Base-by-base conservation (phyloP, 1,139 yeast genomes). In the Saccharomyces hybrid region DNA sequence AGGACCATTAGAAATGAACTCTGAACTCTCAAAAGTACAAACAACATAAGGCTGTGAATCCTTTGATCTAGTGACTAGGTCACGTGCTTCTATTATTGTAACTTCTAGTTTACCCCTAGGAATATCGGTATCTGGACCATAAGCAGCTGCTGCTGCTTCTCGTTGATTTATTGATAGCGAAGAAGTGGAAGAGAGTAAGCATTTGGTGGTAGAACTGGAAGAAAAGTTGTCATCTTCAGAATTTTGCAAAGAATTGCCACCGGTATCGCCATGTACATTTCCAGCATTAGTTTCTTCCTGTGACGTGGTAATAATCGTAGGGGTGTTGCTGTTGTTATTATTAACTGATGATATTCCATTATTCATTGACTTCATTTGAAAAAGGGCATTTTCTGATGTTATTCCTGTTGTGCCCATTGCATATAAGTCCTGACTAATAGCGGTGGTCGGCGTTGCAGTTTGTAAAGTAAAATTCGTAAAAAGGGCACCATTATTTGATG, bases 11-110 rank as follows among this genome's bases (percentile, higher is more conserved):
- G 96, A 84, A 57, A 91, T 90, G 61, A 85, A 88, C 72, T 91
- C 98, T 1, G 96, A 85, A 58, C 95, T 85, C 68, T 90, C 96
- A 73, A 88, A 91, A 1, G 96, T 88, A 70, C 96, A 88, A 34
- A 91, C 96, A 26, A 88, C 96, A 69, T 91, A 91, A 2, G 96
- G 96, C 63, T 82, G 85, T 7, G 89, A 78, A 59, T 70, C 70
- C 11, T 78, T 74, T 2, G 81, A 72, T 53, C 76, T 74, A 29
- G 84, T 80, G 48, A 78, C 73, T 58, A 90, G 75, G 61, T 82
- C 84, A 56, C 78, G 79, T 2, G 96, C 97, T 68, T 88, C 93
- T 46, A 86, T 75, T 61, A 93, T 89, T 50, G 82, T 81, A 50
- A 93, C 90, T 64, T 83, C 82, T 53, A 93, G 77, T 68, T 87